Conservation (phyloP, 139 green algal genomes). For the Eudorina sp. region DNA sequence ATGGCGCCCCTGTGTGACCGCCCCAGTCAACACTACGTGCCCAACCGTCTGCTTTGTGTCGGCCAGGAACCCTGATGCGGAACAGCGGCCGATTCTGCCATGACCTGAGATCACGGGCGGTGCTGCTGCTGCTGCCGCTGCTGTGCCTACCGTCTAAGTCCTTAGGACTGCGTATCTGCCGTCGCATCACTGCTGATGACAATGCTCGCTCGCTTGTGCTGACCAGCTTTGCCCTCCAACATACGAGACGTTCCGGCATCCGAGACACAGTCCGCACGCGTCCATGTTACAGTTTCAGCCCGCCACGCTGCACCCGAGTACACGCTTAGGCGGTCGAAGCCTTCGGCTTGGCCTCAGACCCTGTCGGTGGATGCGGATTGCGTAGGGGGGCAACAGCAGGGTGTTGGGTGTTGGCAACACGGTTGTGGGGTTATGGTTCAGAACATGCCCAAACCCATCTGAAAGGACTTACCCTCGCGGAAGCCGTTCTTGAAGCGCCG, state of each 20-base stretch:
- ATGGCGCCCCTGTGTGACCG: too few relatives aligned
- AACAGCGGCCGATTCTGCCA: too few relatives aligned
- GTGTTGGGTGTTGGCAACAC: background rate
- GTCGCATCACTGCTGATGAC: too few relatives aligned
- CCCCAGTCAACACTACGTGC: too few relatives aligned
- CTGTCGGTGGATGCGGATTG: background rate
- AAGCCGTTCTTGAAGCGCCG: slow-evolving; percentile 97
- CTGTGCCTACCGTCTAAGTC: too few relatives aligned
- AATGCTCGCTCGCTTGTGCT: too few relatives aligned
- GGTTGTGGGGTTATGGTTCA: background rate
- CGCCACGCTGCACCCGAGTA: background rate
- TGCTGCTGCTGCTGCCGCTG: too few relatives aligned
- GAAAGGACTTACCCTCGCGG: slow-evolving; percentile 80
- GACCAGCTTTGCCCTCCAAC: background rate
- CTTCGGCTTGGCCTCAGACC: slow-evolving; percentile 60
- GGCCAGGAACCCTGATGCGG: too few relatives aligned
- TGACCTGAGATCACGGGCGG: too few relatives aligned
- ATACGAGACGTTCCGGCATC: too few relatives aligned
- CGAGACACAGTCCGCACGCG: background rate
- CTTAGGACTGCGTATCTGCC: too few relatives aligned
- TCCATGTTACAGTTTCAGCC: slow-evolving; percentile 38
- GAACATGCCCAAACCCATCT: background rate
- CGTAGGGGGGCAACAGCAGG: background rate
- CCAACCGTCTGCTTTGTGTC: too few relatives aligned
- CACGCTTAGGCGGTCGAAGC: slow-evolving; percentile 31